Evolutionary conservation across 345 rosid species (phyloP).

Genomic region (Populus nigra): DNA sequence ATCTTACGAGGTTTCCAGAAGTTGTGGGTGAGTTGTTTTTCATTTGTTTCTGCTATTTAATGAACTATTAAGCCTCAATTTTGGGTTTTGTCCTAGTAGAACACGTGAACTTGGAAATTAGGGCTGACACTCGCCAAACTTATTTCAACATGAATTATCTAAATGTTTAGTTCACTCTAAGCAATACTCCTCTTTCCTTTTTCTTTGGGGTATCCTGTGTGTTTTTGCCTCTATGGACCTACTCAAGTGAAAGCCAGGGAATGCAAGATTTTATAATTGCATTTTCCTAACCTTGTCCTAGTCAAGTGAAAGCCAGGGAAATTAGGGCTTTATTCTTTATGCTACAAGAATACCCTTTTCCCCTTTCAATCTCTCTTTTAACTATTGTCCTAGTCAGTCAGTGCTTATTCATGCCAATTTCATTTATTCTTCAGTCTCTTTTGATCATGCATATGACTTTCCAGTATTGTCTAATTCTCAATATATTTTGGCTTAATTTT

Average conservation of each 20-base stretch:
- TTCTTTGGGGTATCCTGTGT: background rate
- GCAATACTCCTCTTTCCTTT: background rate
- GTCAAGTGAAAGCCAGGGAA: no score
- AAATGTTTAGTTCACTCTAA: background rate
- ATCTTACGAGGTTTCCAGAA: constrained; percentile 49
- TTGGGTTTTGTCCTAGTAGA: background rate
- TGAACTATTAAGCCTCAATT: background rate
- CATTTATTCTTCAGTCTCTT: no score
- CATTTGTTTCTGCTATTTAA: background rate
- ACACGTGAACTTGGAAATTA: background rate
- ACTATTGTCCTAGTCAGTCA: no score
- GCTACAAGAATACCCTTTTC: no score
- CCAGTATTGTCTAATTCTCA: background rate
- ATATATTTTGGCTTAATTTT: no score
- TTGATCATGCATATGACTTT: no score
- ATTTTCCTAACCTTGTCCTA: background rate
- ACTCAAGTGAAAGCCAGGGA: background rate
- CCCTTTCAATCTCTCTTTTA: no score
- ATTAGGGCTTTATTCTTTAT: no score
- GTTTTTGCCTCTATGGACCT: background rate
- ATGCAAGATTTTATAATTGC: background rate
- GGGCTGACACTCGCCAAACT: background rate
- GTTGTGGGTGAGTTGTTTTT: constrained; percentile 64
- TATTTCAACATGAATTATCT: background rate
- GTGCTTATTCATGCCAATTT: no score